phyloP scores from a whole-genome alignment of 805 yeast species.

The Barnettozyma salicaria region DNA sequence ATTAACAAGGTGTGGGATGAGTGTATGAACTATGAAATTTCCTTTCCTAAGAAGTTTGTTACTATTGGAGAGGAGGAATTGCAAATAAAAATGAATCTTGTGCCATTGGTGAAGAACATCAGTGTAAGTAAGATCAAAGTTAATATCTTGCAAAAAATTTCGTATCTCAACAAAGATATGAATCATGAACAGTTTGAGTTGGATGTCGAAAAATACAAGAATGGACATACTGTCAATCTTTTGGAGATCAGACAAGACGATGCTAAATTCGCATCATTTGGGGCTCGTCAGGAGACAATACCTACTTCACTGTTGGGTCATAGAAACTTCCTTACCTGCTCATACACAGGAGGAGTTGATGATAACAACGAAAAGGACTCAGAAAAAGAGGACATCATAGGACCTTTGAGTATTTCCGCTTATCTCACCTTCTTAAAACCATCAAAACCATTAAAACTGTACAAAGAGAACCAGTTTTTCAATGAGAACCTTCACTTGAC shows the following conservation, averaged over 20 bases:
- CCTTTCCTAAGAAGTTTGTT: conserved; percentile 65
- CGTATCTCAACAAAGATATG: conserved; percentile 53
- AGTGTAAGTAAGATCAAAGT: conserved; percentile 57
- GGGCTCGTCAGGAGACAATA: conserved; percentile 58
- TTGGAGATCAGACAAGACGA: conserved; percentile 53
- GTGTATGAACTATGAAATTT: conserved; percentile 60
- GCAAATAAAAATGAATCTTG: conserved; percentile 57
- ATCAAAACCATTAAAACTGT: conserved; percentile 7
- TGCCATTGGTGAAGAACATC: conserved; percentile 59
- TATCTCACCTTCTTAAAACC: conserved; percentile 22
- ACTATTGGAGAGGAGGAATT: conserved; percentile 50
- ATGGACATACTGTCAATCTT: conserved; percentile 51
- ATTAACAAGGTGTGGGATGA: conserved; percentile 74
- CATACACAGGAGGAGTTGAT: conserved; percentile 35
- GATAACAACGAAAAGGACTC: conserved; percentile 26
- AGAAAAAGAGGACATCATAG: conserved; percentile 21
- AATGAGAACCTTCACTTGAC: conserved; percentile 3
- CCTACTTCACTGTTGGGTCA: conserved; percentile 40
- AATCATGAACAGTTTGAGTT: conserved; percentile 35
- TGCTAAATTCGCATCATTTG: conserved; percentile 34
- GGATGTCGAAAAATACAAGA: conserved; percentile 33
- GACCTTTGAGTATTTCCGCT: conserved; percentile 16
- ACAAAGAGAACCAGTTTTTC: conserved; percentile 7
- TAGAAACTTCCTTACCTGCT: conserved; percentile 56
- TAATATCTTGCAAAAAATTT: conserved; percentile 59